Base-by-base conservation (phyloP, 208 protist genomes). In the Wallacemonas rigidus region DNA sequence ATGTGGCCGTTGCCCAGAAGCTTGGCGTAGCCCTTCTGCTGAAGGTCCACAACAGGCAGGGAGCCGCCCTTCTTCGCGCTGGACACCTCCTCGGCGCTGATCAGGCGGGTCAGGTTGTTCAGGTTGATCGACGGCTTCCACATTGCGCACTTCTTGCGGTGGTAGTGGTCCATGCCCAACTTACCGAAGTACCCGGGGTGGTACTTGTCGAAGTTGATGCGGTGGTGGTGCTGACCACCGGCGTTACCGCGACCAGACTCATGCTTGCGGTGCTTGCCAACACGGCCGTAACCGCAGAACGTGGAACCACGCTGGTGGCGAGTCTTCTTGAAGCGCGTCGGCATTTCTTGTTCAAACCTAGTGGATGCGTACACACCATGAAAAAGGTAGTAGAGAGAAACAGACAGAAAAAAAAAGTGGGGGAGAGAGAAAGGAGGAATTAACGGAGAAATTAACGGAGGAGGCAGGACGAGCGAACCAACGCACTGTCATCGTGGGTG, bases 151-250 rank as follows among this genome's bases (percentile, higher is more conserved):
- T 98, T 95, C 78, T 94, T 98, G 67, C 89, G 82, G 85, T 95
- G 85, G 89, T 99, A 98, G 89, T 99, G 89, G 73, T 99, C 86
- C 98, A 99, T 99, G 90, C 99, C 99, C 47, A 99, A 91, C 96
- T 99, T 99, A 83, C 99, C 99, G 83, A 99, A 99, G 93, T 99
- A 99, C 73, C 99, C 99, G 71, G 99, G 99, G 86, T 99, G 99
- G 96, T 99, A 99, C 95, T 99, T 99, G 88, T 99, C 97, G 76
- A 99, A 99, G 91, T 97, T 98, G 84, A 99, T 99, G 70, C 99
- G 92, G 91, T 99, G 98, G 86, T 99, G 99, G 92, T 99, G 97
- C 84, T 98, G 85, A 82, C 99, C 99, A 98, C 99, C 99, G 83
- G 99, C 99, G 86, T 99, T 99, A 99, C 99, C 99, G 86, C 99